Base-by-base conservation (phyloP, 108 stramenopile species). In the Cyclotella sp. region DNA sequence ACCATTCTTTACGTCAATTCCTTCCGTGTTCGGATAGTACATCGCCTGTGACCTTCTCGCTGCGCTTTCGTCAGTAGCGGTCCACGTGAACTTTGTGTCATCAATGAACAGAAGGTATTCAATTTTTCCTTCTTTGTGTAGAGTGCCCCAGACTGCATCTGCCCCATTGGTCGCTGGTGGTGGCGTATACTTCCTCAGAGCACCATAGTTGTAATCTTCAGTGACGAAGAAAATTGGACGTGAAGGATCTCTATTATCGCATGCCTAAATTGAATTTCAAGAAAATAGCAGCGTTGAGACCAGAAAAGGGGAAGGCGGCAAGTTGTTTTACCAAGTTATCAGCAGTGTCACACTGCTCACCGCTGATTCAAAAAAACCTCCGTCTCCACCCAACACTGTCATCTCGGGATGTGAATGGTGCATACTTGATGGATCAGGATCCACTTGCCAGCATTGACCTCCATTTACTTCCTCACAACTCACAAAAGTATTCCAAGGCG, bases 401-500 rank as follows among this genome's bases (percentile, higher is more conserved):
- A 24, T 49, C 19, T 80, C 40, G 0, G 79, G 79, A 15, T 21
- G 26, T n/a, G 42, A 22, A 42, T 75, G 80, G 43, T 68, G 64
- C 40, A 44, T 15, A 24, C 88, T 70, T n/a, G 44, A 40, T 19
- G 86, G 89, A 64, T 82, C 73, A 3, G 91, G 89, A 78, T 89
- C 88, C 3, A 89, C 85, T 72, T 89, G 86, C 62, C 79, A 89
- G 28, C 83, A 73, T 42, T 81, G 66, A 13, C 55, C 55, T 12
- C 24, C 55, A 12, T 24, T 26, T 19, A 29, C 21, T 72, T 93
- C 90, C 59, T 93, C 90, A 65, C 90, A 90, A 1, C 85, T 75
- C 0, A 89, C 77, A 76, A 78, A 90, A 16, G 90, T 89, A 47
- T 77, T 70, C 87, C 87, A 88, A 27, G 84, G 85, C 7, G 82